Base-by-base conservation (phyloP, 2,329 filamentous ascomycete species). In the Thielaviopsis populi region DNA sequence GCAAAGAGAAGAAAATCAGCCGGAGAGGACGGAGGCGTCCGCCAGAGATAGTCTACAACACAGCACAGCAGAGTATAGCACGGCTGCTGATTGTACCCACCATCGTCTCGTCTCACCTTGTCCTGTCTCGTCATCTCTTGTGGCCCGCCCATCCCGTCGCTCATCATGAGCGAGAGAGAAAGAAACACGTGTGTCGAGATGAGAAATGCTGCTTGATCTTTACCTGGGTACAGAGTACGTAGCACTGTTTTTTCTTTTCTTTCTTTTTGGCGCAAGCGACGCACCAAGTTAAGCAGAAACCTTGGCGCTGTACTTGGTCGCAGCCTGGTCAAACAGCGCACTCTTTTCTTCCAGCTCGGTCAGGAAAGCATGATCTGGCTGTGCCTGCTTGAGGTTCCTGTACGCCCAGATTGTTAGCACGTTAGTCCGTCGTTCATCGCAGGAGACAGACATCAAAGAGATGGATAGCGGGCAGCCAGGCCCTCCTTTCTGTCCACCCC, bases 221-320 rank as follows among this genome's bases (percentile, higher is more conserved):
- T 7, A 10, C 13, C 27, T 13, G 10, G 30, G 7, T 17, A 17
- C 17, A 10, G 8, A 33, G 53, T 37, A 56, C 17, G 24, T n/a
- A n/a, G n/a, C 17, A 50, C 46, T 13, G 27, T 4, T n/a, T n/a
- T n/a, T n/a, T n/a, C n/a, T n/a, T n/a, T n/a, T n/a, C n/a, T n/a
- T n/a, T n/a, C n/a, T n/a, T n/a, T n/a, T 10, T 48, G 8, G 46
- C 27, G 27, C 53, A 6, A n/a, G 27, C 27, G 37, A 56, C 27
- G 17, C 24, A 33, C 30, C 27, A 37, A 19, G 30, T 48, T 63
- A 65, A 56, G 56, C 30, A 56, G 61, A 19, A 41, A 90, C 89
- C 78, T 92, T 96, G 41, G 91, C 82, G 68, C 83, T 86, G 75
- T 94, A 97, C 76, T 95, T 97, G 30, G 83, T 79, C 22, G 88